Percentiles rank a stretch among this genome's conserved stretches.
Conservation (phyloP, 2,329 filamentous ascomycete genomes). For the Diaporthe batatas region DNA sequence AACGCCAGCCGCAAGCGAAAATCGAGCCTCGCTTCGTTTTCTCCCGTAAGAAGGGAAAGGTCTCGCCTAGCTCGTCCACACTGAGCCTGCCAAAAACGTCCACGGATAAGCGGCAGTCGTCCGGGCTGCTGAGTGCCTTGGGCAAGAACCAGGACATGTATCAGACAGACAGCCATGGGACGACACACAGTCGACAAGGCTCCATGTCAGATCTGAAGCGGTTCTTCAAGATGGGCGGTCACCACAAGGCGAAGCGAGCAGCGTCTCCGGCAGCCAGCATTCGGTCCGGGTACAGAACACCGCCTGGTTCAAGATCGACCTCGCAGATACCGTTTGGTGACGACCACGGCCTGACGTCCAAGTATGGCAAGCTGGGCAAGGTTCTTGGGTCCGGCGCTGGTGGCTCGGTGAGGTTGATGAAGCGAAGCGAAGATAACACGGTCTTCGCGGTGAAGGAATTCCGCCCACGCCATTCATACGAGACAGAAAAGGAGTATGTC, state of each 20-base stretch:
- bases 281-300: conserved; percentile 63
- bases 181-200: conserved; percentile 70
- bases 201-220: conserved; percentile 96
- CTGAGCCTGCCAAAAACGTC: conserved; percentile 61
- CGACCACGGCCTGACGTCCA: conserved; percentile 89
- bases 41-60: conserved; percentile 77
- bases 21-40: conserved; percentile 91
- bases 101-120: conserved; percentile 66
- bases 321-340: conserved; percentile 90
- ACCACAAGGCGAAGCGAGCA: conserved; percentile 78
- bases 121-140: conserved; percentile 53
- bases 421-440: conserved; percentile 89
- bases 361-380: conserved; percentile 96
- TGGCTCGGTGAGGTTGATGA: conserved; percentile 94
- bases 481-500: conserved; percentile 94
- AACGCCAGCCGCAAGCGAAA: conserved; percentile 75
- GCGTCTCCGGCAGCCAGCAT: conserved; percentile 71
- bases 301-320: conserved; percentile 60
- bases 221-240: conserved; percentile 88
- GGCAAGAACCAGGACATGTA: conserved; percentile 60
- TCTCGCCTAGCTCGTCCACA: conserved; percentile 67
- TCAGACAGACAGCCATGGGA: conserved; percentile 58
- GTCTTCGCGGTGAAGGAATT: conserved; percentile 99
- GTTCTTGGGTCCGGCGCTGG: conserved; percentile 94
- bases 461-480: conserved; percentile 89